These are phyloP conservation scores for Aschersonia sp. DNA, from an alignment of 2,329 filamentous ascomycete genomes.

Conservation along the genomic window DNA sequence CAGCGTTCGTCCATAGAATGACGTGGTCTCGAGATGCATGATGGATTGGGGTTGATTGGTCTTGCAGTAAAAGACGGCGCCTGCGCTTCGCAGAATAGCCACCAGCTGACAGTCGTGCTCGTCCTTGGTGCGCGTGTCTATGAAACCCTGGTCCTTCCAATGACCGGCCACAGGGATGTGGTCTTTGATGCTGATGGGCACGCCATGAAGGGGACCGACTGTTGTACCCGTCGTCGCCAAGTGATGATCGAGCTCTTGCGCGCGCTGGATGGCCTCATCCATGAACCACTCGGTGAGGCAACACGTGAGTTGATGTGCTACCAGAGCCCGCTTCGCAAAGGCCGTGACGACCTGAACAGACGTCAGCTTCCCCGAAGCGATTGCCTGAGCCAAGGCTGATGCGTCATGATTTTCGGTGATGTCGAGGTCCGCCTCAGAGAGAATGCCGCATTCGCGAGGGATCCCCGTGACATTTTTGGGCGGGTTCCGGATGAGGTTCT, in stretches of 20 bases:
- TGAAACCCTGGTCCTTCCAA: conserved; percentile 35
- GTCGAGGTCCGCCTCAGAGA: conserved; percentile 27
- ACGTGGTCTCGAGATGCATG: conserved; percentile 39
- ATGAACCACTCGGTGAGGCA: conserved; percentile 39
- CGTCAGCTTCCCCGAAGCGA: conserved; percentile 19
- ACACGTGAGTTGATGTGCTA: conserved; percentile 40
- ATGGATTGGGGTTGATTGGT: conserved; percentile 49
- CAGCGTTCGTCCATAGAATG: conserved; percentile 41
- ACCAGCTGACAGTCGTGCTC: conserved; percentile 40
- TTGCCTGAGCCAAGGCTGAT: conserved; percentile 21
- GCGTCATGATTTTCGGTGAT: conserved; percentile 34
- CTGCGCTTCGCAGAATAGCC: conserved; percentile 31
- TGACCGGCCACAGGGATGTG: conserved; percentile 40
- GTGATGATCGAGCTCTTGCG: conserved; percentile 24
- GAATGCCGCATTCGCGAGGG: conserved; percentile 24
- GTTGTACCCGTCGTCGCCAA: conserved; percentile 21
- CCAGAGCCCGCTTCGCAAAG: conserved; percentile 34
- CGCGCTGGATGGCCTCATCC: conserved; percentile 27
- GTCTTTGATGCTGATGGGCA: conserved; percentile 37
- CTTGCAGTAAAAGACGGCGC: conserved; percentile 51
- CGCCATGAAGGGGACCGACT: conserved; percentile 43
- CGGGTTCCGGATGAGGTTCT: conserved; percentile 11
- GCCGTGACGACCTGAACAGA: conserved; percentile 27
- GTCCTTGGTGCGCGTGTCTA: conserved; percentile 32
- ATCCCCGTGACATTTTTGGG: conserved; percentile 18